Evolutionary conservation across 2,329 filamentous ascomycete species (phyloP).

Genomic region (Ascochyta lentis): DNA sequence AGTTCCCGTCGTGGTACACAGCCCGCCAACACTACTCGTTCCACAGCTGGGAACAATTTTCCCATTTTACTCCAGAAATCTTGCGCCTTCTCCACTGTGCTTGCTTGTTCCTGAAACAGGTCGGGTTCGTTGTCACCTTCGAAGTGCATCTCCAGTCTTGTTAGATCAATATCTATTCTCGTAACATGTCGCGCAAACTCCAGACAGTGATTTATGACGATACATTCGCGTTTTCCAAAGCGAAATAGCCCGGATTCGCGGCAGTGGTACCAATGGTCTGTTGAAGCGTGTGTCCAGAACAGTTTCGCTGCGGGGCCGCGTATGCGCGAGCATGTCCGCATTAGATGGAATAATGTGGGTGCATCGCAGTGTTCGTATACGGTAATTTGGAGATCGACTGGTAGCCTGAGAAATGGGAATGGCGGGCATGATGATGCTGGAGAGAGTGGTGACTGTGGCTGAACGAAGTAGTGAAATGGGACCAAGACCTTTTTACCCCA

Average conservation of each 20-base stretch:
- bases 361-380: slow-evolving; percentile 26
- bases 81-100: neutral
- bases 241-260: neutral
- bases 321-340: slow-evolving; percentile 11
- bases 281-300: slow-evolving; percentile 5
- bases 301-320: slow-evolving; percentile 6
- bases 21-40: neutral
- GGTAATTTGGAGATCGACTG: slow-evolving; percentile 32
- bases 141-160: neutral
- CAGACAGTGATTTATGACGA: neutral
- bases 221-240: neutral
- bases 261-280: slow-evolving; percentile 3
- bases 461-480: slow-evolving; percentile 6
- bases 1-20: neutral
- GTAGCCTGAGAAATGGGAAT: slow-evolving; percentile 31
- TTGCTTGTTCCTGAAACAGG: neutral
- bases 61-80: neutral
- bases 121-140: neutral
- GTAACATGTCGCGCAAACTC: neutral
- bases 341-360: slow-evolving; percentile 8
- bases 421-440: neutral
- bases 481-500: neutral
- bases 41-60: neutral
- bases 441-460: neutral
- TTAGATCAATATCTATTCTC: neutral